phyloP scores from a whole-genome alignment of 2,329 filamentous ascomycete species.

The Stagonosporopsis tanaceti region DNA sequence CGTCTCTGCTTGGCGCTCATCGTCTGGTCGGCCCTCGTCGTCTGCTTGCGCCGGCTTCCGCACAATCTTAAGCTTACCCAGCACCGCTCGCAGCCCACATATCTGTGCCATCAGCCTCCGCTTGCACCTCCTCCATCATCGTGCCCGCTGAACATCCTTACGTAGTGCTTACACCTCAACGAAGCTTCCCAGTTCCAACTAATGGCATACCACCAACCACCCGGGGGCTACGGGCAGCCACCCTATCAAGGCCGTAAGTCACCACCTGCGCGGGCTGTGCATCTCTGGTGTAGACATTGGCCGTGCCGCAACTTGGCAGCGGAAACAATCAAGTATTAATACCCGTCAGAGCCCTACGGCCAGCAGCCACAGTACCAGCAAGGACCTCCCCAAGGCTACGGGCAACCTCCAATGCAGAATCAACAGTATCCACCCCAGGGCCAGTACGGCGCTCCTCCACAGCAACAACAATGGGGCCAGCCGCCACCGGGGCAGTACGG shows the following conservation, averaged over 20 bases:
- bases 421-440: constrained; percentile 36
- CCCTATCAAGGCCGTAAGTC: constrained; percentile 44
- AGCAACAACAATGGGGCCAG: constrained; percentile 39
- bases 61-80: constrained; percentile 2
- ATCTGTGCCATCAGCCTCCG: background rate
- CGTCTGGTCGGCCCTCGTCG: background rate
- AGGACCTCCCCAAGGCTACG: constrained; percentile 27
- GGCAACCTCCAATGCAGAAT: constrained; percentile 47
- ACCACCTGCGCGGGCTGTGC: constrained; percentile 16
- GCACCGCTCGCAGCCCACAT: constrained; percentile 3
- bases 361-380: constrained; percentile 37
- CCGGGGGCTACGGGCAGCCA: constrained; percentile 37
- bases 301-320: constrained; percentile 22
- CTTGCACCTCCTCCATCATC: background rate
- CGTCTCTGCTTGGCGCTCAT: background rate
- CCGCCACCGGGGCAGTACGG: constrained; percentile 42
- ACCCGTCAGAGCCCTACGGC: constrained; percentile 33
- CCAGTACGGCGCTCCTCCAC: constrained; percentile 49
- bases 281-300: constrained; percentile 1
- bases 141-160: background rate
- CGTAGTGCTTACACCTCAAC: constrained; percentile 16
- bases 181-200: background rate
- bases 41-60: constrained; percentile 2
- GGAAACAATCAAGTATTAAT: constrained; percentile 28
- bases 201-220: constrained; percentile 37